Evolutionary conservation across 2,329 filamentous ascomycete genomes (phyloP).

Genomic region (Cercospora sp.): DNA sequence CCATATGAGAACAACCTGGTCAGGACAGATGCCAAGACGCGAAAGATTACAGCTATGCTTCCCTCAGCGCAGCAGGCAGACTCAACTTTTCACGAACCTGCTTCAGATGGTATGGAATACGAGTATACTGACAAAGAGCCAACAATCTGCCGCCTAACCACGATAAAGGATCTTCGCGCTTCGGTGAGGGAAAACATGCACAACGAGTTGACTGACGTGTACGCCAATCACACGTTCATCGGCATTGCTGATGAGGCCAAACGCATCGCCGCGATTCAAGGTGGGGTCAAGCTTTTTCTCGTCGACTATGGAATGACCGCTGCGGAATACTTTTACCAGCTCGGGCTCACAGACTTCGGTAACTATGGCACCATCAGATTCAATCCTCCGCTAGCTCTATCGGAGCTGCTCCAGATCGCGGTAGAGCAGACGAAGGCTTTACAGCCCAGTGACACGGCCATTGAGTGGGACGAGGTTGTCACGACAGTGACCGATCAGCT

Average conservation of each 20-base stretch:
- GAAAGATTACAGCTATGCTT: constrained; percentile 97
- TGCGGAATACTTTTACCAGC: constrained; percentile 92
- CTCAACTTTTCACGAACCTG: constrained; percentile 36
- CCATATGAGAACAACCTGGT: constrained; percentile 85
- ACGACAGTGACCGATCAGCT: constrained; percentile 67
- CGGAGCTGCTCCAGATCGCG: constrained; percentile 70
- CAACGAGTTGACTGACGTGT: constrained; percentile 79
- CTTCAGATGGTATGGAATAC: constrained; percentile 63
- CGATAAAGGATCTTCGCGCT: constrained; percentile 79
- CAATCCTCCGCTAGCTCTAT: constrained; percentile 69
- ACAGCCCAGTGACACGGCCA: constrained; percentile 49
- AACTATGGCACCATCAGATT: constrained; percentile 89
- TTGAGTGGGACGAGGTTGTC: constrained; percentile 67
- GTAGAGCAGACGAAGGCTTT: constrained; percentile 62
- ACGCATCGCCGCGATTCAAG: constrained; percentile 88
- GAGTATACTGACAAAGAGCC: constrained; percentile 69
- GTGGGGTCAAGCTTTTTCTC: constrained; percentile 86
- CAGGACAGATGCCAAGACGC: constrained; percentile 80
- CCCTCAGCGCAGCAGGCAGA: constrained; percentile 52
- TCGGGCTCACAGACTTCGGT: constrained; percentile 90
- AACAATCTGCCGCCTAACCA: constrained; percentile 72
- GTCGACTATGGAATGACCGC: constrained; percentile 86
- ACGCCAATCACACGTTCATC: constrained; percentile 87
- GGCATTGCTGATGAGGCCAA: constrained; percentile 85
- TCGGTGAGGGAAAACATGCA: constrained; percentile 81